Conservation (phyloP, 495 filamentous ascomycete species). For the Penicillium egyptiacum region DNA sequence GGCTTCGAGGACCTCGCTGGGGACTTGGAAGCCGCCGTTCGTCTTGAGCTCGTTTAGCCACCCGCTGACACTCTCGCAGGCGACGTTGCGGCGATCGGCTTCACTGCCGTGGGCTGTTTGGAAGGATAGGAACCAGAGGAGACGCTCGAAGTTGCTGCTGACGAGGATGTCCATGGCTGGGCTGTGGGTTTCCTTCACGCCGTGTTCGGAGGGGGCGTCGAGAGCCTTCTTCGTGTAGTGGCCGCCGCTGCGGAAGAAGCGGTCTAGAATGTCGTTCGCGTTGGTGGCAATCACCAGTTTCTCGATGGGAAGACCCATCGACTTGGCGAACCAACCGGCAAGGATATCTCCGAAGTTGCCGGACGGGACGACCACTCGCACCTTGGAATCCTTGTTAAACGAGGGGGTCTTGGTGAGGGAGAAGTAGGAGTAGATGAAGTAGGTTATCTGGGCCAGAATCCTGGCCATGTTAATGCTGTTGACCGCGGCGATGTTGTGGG, state of each 20-base stretch:
- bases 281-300: constrained; percentile 89
- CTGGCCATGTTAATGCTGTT: constrained; percentile 76
- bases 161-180: constrained; percentile 98
- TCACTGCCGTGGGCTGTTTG: constrained; percentile 53
- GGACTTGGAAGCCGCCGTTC: constrained; percentile 76
- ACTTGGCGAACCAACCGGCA: constrained; percentile 85
- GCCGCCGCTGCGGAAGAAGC: constrained; percentile 72
- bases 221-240: constrained; percentile 72
- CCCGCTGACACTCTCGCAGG: constrained; percentile 57
- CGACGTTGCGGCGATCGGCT: constrained; percentile 38
- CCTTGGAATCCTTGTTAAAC: constrained; percentile 53
- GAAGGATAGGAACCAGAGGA: constrained; percentile 84
- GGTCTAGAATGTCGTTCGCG: constrained; percentile 87
- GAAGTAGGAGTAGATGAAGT: constrained; percentile 88
- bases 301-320: constrained; percentile 84
- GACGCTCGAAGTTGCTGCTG: constrained; percentile 90
- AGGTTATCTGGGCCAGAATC: constrained; percentile 91
- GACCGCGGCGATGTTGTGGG: constrained; percentile 24
- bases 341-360: constrained; percentile 98
- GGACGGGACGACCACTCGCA: constrained; percentile 82
- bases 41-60: constrained; percentile 79
- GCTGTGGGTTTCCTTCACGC: constrained; percentile 71
- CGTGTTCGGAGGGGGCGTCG: constrained; percentile 6
- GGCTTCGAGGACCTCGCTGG: constrained; percentile 61
- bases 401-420: constrained; percentile 54